Percentiles rank a stretch among this genome's conserved stretches.
Conservation (phyloP, 2,329 filamentous ascomycete genomes). For the Colletotrichum sp. region DNA sequence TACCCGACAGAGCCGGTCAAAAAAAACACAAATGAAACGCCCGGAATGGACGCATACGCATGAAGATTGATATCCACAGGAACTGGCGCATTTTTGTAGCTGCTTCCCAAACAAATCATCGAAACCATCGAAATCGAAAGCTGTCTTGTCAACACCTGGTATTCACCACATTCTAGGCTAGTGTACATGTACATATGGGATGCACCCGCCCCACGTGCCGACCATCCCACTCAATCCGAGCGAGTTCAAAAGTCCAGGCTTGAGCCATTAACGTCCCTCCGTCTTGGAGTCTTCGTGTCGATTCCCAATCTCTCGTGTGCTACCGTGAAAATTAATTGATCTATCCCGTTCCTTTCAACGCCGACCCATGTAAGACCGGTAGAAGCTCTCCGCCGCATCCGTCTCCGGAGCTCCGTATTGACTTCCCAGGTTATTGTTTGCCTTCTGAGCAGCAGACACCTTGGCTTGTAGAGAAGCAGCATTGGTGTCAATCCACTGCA, state of each 20-base stretch:
- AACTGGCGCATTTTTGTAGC: background rate
- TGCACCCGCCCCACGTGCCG: background rate
- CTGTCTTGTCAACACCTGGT: constrained; percentile 2
- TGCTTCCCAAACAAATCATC: background rate
- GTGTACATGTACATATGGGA: constrained; percentile 42
- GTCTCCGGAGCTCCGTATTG: constrained; percentile 66
- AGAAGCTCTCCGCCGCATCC: constrained; percentile 87
- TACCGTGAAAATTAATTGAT: constrained; percentile 21
- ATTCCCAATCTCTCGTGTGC: constrained; percentile 24
- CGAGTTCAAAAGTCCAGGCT: background rate
- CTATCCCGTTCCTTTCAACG: constrained; percentile 48
- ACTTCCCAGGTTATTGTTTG: constrained; percentile 66
- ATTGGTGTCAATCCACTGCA: constrained; percentile 92
- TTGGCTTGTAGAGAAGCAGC: constrained; percentile 82
- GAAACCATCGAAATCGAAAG: constrained; percentile 14
- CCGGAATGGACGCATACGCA: background rate
- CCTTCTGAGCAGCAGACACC: constrained; percentile 82
- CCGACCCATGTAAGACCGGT: constrained; percentile 83
- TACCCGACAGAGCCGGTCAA: background rate
- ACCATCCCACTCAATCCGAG: constrained; percentile 19
- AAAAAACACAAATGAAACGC: background rate
- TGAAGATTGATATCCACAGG: constrained; percentile 6
- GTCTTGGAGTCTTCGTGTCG: background rate
- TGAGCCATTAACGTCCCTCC: background rate
- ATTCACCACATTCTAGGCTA: constrained; percentile 32